Base-by-base conservation (phyloP, 768 basidiomycete genomes). In the Hericium coralloides region DNA sequence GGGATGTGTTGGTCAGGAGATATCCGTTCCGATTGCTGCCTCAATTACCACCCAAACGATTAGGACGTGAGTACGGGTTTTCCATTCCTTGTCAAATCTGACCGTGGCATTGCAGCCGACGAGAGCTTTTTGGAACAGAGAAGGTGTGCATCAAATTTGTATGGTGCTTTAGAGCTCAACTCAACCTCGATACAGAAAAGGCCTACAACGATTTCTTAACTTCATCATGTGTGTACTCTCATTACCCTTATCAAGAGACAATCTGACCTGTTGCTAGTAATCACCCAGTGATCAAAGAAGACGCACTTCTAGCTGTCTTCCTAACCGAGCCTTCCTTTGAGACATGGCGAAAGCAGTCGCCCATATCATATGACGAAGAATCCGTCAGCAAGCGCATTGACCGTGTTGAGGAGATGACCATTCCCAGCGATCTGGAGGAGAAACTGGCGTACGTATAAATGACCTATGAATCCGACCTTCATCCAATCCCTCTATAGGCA, bases 1-100 rank as follows among this genome's bases (percentile, higher is more conserved):
- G 91, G 82, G 94, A 98, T 60, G 87, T 84, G 60, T 76, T 99
- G 47, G 69, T 82, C 53, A 82, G 85, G 61, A 81, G 94, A 55
- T 98, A 98, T 73, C 95, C 97, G 1, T 98, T 98, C 80, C 84
- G 97, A 49, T 74, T 98, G 23, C 79, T 98, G 61, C 85, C 91
- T 17, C 73, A 82, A 3, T 72, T 98, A 31, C 97, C 97, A 15
- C 97, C 97, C 0, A 98, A 98, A 70, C 81, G 93, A 49, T 78
- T 98, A 60, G 90, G 90, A 69, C 84, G 92, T 92, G 64, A 75
- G 90, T 76, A 31, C 9, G 49, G 7, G 31, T 31, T 9, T 31
- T 31, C 31, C 31, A 31, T 31, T 8, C 4, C 31, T 31, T 31
- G 31, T 31, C 31, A 31, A n/a, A 49, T 45, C 55, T 63, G 22